Base-by-base conservation (phyloP, 768 basidiomycete genomes). In the Pulveroboletus sp. region DNA sequence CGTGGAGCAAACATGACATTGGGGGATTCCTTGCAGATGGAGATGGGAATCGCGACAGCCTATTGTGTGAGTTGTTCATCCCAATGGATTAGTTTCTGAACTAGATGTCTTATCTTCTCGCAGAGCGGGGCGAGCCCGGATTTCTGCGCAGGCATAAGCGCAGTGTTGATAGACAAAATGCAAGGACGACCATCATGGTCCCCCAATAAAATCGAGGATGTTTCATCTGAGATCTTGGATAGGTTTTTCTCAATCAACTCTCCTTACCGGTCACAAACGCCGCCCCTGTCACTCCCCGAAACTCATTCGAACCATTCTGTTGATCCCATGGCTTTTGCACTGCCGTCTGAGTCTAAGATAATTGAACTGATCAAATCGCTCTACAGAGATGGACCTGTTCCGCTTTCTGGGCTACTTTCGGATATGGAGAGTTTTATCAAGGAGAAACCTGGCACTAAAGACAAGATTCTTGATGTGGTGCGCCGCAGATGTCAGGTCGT, bases 21-120 rank as follows among this genome's bases (percentile, higher is more conserved):
- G 34, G 71, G 75, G 6, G 75, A 87, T 49, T 81, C 81, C 1
- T 72, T 98, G 51, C 72, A 86, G 56, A 91, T 88, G 83, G 95
- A 98, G 63, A 73, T 93, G 55, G 81, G 80, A 57, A 86, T 97
- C 61, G 93, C 91, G 17, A 82, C 87, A 29, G 93, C 92, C 14
- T 95, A 83, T 67, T 89, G 89, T 59, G 93, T 94, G 68, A 74
- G 91, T 80, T 54, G 29, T 42, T 35, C 49, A 50, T 47, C 19
- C 24, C 36, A 27, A 46, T 12, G 36, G 42, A 38, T 42, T 45
- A 42, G 34, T 58, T 22, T 51, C 51, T 48, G 34, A 47, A 38
- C 49, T 38, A 60, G 24, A 56, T 50, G 41, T 51, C 45, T 45
- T 35, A 51, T 45, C 31, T 4, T 54, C 23, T 55, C 39, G 17